A percentile compares a stretch with the other conserved stretches of the same genome.
Evolutionary conservation across 2,329 filamentous ascomycete species (phyloP).

Genomic region (Emydomyces testavorans): DNA sequence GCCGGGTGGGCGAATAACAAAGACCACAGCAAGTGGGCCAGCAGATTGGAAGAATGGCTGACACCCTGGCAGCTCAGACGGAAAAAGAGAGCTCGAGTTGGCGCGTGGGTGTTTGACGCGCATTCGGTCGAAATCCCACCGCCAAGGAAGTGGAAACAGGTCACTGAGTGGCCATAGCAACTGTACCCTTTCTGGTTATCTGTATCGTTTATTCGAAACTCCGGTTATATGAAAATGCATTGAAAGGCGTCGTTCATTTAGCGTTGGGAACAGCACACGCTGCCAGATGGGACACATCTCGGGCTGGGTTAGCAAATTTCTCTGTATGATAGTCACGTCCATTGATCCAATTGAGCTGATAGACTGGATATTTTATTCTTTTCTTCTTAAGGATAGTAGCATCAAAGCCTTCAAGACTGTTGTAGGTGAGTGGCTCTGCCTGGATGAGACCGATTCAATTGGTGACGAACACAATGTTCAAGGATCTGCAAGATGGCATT

Average conservation of each 20-base stretch:
- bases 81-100: conserved; percentile 20
- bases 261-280: neutral
- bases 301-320: neutral
- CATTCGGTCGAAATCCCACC: conserved; percentile 25
- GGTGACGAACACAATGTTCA: too few species aligned
- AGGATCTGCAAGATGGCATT: too few species aligned
- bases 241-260: conserved; percentile 1
- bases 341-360: neutral
- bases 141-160: conserved; percentile 13
- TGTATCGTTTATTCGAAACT: neutral
- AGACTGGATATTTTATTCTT: neutral
- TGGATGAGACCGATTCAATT: too few species aligned
- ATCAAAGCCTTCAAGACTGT: too few species aligned
- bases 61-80: conserved; percentile 28
- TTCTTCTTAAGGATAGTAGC: neutral
- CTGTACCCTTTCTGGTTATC: too few species aligned
- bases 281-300: neutral
- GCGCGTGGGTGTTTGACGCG: conserved; percentile 30
- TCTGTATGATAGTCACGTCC: neutral
- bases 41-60: conserved; percentile 31
- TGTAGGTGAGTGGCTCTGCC: too few species aligned
- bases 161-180: neutral
- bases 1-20: conserved; percentile 33
- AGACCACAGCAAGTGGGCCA: conserved; percentile 29
- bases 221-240: neutral